Base-by-base conservation (phyloP, 148 eudicot genomes). In the Beta vulgaris region DNA sequence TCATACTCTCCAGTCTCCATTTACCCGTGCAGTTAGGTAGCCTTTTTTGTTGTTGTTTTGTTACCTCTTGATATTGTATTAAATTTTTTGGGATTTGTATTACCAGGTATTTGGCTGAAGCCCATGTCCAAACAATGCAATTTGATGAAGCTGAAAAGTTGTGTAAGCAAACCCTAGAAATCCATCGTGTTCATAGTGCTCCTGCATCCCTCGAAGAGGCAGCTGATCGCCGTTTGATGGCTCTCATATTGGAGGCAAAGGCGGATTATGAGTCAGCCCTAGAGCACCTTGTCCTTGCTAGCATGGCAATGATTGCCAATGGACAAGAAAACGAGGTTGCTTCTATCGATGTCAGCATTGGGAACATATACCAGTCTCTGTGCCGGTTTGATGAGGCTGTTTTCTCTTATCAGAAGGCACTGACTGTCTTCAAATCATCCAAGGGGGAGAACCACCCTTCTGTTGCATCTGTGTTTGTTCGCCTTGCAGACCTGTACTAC, bases 301-400 rank as follows among this genome's bases (percentile, higher is more conserved):
- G 96, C 89, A 92, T 95, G 97, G 97, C 97, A 9, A 95, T 95
- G 99, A 89, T 92, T 71, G 99, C 97, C 76, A 90, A 95, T 72
- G 97, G 92, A 62, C 99, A 95, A 79, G 99, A 95, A 67, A 91
- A 80, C 32, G 99, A 95, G 82, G 99, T 95, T 73, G 99, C 99
- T 64, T 73, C 97, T 21, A 88, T 92, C 66, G 99, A 95, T 82
- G 86, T 92, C 31, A 86, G 97, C 90, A 95, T 95, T 36, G 99
- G 99, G 74, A 91, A 92, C 81, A 82, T 92, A 67, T 95, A 95
- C 80, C 86, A 87, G 78, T 86, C 90, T 21, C 84, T 92, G 6
- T 83, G 91, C 72, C 87, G 97, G 37, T 92, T 86, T 73, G 97
- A 92, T 39, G 98, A 93, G 81, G 98, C 98, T 16, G 91, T 93